phyloP scores from a whole-genome alignment of 306 rosid species.

The Comarum palustre region DNA sequence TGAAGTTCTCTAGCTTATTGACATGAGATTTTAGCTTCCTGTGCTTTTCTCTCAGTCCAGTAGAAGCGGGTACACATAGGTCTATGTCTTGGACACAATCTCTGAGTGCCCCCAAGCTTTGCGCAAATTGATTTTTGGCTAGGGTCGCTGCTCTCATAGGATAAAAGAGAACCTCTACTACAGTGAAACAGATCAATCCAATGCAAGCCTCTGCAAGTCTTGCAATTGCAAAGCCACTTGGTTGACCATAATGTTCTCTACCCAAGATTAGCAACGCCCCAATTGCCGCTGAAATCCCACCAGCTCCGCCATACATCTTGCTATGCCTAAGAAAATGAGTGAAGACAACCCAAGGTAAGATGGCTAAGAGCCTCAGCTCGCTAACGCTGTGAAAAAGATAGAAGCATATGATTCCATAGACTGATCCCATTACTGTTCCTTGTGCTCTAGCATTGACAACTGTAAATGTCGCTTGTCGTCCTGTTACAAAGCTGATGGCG shows the following conservation, averaged over 20 bases:
- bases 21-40: constrained; percentile 42
- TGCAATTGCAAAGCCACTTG: constrained; percentile 60
- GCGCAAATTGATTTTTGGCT: constrained; percentile 56
- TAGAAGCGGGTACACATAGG: constrained; percentile 23
- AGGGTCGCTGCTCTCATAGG: constrained; percentile 66
- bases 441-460: constrained; percentile 69
- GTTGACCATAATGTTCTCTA: constrained; percentile 52
- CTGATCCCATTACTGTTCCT: constrained; percentile 76
- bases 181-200: constrained; percentile 57
- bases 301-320: constrained; percentile 79
- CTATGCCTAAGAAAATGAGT: constrained; percentile 61
- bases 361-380: constrained; percentile 42
- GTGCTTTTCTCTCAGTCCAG: constrained; percentile 36
- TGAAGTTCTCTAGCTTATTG: constrained; percentile 38
- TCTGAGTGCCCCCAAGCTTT: constrained; percentile 39
- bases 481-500: constrained; percentile 53
- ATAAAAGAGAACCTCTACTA: constrained; percentile 45
- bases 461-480: constrained; percentile 57
- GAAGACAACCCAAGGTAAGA: constrained; percentile 68
- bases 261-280: constrained; percentile 78
- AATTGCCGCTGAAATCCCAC: constrained; percentile 63
- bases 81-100: constrained; percentile 41
- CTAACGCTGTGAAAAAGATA: constrained; percentile 33
- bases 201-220: constrained; percentile 62
- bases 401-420: constrained; percentile 61